Conservation (phyloP, 352 stramenopile genomes). For the Globisporangium barbulae region DNA sequence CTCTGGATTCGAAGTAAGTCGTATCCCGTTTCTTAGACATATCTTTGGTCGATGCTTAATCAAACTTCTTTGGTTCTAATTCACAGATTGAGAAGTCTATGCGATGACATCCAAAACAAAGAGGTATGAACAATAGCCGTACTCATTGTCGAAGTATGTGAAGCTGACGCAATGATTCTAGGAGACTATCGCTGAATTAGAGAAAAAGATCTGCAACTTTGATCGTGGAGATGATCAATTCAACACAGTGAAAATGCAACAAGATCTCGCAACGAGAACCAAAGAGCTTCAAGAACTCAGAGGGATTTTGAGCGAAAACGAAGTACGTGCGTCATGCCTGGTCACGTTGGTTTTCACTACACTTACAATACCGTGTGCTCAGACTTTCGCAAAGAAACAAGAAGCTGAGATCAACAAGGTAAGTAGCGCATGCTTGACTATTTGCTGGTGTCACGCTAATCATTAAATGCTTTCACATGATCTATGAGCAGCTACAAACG, state of each 20-base stretch:
- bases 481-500: neutral
- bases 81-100: slow-evolving; percentile 29
- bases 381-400: slow-evolving; percentile 4
- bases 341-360: neutral
- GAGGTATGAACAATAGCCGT: slow-evolving; percentile 19
- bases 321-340: slow-evolving; percentile 2
- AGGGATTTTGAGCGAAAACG: slow-evolving; percentile 10
- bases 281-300: slow-evolving; percentile 7
- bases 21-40: neutral
- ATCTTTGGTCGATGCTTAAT: neutral
- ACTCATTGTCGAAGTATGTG: neutral
- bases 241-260: slow-evolving; percentile 9
- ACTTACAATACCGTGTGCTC: neutral
- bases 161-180: slow-evolving; percentile 20
- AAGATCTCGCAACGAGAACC: slow-evolving; percentile 9
- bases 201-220: slow-evolving; percentile 20
- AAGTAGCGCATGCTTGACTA: neutral
- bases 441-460: neutral
- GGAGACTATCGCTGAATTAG: slow-evolving; percentile 31
- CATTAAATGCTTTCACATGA: neutral
- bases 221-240: slow-evolving; percentile 6
- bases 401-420: slow-evolving; percentile 12
- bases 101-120: slow-evolving; percentile 24
- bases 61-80: neutral
- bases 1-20: slow-evolving; percentile 29